Evolutionary conservation across 108 stramenopile species (phyloP).

Genomic region (Ochromonas danica): DNA sequence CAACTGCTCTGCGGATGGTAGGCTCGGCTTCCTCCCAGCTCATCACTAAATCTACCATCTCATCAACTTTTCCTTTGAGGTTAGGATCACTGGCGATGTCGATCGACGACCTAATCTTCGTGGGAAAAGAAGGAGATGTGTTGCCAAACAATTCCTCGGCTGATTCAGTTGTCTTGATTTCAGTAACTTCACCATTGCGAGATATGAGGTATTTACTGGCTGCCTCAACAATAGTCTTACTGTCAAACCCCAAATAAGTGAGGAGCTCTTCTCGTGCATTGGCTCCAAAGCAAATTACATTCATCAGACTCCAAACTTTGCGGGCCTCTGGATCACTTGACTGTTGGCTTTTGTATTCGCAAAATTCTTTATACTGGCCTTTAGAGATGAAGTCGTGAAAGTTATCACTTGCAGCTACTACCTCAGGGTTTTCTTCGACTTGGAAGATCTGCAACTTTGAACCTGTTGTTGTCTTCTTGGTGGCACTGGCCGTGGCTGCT

Average conservation of each 20-base stretch:
- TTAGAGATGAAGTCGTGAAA: background rate
- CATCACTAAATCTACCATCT: slow-evolving; percentile 6
- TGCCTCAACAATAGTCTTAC: slow-evolving; percentile 61
- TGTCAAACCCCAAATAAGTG: slow-evolving; percentile 83
- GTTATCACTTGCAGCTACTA: slow-evolving; percentile 10
- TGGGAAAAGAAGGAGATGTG: background rate
- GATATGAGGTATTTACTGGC: slow-evolving; percentile 47
- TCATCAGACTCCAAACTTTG: slow-evolving; percentile 82
- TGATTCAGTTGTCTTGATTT: background rate
- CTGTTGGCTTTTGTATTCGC: slow-evolving; percentile 65
- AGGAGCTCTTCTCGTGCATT: slow-evolving; percentile 84
- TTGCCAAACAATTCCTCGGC: background rate
- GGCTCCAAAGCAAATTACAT: slow-evolving; percentile 78
- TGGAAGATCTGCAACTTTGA: slow-evolving; percentile 5
- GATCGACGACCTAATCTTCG: background rate
- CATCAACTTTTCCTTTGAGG: background rate
- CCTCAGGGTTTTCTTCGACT: slow-evolving; percentile 24
- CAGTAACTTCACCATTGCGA: background rate
- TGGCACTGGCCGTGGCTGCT: background rate
- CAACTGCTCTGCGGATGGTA: slow-evolving; percentile 72
- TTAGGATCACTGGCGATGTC: background rate
- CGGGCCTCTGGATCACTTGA: background rate
- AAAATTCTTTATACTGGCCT: slow-evolving; percentile 52
- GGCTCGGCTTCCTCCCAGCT: slow-evolving; percentile 65
- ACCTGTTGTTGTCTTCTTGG: background rate